phyloP scores from a whole-genome alignment of 371 early-diverging fungal genomes.

The Mortierella sp. region DNA sequence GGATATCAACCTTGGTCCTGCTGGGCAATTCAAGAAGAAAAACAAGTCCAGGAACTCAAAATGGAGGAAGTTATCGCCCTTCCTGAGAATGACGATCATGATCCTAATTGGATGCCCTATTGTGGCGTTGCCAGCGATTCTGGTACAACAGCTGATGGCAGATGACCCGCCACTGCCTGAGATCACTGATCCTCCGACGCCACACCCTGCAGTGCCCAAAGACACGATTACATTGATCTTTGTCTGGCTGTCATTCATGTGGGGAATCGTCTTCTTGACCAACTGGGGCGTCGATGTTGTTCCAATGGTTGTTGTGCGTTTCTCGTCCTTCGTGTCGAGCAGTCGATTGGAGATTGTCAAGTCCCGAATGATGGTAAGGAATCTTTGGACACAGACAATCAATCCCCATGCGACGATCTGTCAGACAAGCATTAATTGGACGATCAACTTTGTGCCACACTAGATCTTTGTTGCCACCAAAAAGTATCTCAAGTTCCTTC shows the following conservation, averaged over 20 bases:
- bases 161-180: slow-evolving; percentile 18
- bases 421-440: neutral
- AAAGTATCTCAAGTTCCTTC: slow-evolving; percentile 39
- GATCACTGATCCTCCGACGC: neutral
- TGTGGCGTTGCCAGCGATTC: slow-evolving; percentile 39
- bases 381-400: neutral
- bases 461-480: slow-evolving; percentile 50
- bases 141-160: slow-evolving; percentile 14
- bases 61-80: slow-evolving; percentile 45
- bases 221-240: slow-evolving; percentile 32
- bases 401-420: neutral
- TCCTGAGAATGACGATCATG: slow-evolving; percentile 38
- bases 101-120: slow-evolving; percentile 32
- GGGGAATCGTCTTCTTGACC: slow-evolving; percentile 42
- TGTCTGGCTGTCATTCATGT: slow-evolving; percentile 52
- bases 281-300: slow-evolving; percentile 51
- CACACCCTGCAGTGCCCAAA: slow-evolving; percentile 22
- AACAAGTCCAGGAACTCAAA: slow-evolving; percentile 5
- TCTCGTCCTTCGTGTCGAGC: slow-evolving; percentile 26
- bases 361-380: slow-evolving; percentile 33
- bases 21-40: slow-evolving; percentile 24
- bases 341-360: slow-evolving; percentile 30
- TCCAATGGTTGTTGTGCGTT: slow-evolving; percentile 32
- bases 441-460: neutral
- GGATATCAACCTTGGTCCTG: slow-evolving; percentile 36